Evolutionary conservation across 805 yeast genomes (phyloP).

Genomic region (Candida chilensis): DNA sequence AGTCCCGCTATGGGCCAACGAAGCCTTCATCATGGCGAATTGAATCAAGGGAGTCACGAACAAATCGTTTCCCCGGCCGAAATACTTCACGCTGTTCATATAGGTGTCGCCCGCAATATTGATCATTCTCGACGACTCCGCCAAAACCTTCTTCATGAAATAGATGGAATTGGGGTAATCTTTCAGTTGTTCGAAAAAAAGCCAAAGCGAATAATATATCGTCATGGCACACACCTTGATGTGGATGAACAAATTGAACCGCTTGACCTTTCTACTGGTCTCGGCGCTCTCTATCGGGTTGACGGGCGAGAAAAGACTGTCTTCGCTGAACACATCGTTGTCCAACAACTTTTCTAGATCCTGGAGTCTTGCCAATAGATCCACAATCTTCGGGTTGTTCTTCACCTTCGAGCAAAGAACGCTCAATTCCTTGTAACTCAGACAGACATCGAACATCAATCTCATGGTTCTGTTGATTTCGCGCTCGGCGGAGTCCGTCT

Average conservation of each 20-base stretch:
- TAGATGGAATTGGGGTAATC: not conserved
- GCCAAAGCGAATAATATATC: not conserved
- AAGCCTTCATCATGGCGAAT: not conserved
- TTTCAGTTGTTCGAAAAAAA: not conserved
- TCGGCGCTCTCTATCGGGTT: not conserved
- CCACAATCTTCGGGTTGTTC: conserved; percentile 21
- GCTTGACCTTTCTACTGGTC: not conserved
- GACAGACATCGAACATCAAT: conserved; percentile 10
- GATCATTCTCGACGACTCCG: not conserved
- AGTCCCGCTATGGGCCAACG: not conserved
- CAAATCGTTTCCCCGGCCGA: not conserved
- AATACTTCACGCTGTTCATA: not conserved
- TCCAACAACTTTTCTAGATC: conserved; percentile 20
- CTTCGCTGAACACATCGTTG: not conserved
- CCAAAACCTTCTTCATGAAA: not conserved
- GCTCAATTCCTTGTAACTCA: conserved; percentile 18
- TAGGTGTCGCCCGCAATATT: not conserved
- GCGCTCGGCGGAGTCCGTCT: conserved; percentile 5
- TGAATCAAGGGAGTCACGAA: not conserved
- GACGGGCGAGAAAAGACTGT: not conserved
- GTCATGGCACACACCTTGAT: not conserved
- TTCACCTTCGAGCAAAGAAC: conserved; percentile 15
- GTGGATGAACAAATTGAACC: not conserved
- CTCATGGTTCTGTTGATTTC: conserved; percentile 4
- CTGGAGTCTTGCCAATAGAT: conserved; percentile 22